These are phyloP conservation scores for Chaetomiaceae sp. DNA, from an alignment of 2,329 filamentous ascomycete genomes.

Conservation along the genomic window DNA sequence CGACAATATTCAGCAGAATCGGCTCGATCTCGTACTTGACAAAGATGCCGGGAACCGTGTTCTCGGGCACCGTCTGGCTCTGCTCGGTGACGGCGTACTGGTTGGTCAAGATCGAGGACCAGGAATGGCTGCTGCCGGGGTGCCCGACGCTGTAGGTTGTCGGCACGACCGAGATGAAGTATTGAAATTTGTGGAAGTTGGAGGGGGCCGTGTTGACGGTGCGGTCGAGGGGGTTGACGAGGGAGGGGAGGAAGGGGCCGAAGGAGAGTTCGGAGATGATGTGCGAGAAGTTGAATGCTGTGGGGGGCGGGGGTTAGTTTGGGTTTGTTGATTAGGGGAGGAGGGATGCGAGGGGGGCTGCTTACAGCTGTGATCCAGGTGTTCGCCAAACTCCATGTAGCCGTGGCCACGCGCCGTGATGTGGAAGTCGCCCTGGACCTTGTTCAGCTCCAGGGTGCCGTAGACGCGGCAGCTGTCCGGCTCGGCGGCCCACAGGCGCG, in stretches of 20 bases:
- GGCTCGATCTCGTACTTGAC: slow-evolving; percentile 99
- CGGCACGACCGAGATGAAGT: slow-evolving; percentile 92
- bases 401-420: slow-evolving; percentile 93
- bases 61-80: slow-evolving; percentile 64
- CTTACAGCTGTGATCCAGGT: slow-evolving; percentile 78
- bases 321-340: not conserved
- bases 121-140: slow-evolving; percentile 30
- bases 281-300: slow-evolving; percentile 96
- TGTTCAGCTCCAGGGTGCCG: slow-evolving; percentile 87
- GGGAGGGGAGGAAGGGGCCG: slow-evolving; percentile 90
- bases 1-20: slow-evolving; percentile 78
- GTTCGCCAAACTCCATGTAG: slow-evolving; percentile 74
- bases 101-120: slow-evolving; percentile 76
- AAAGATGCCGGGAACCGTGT: slow-evolving; percentile 79
- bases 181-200: slow-evolving; percentile 96
- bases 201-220: slow-evolving; percentile 70
- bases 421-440: slow-evolving; percentile 97
- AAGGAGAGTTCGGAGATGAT: slow-evolving; percentile 95
- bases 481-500: slow-evolving; percentile 50
- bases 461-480: slow-evolving; percentile 82
- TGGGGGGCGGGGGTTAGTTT: not conserved
- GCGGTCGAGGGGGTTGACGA: slow-evolving; percentile 89
- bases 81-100: slow-evolving; percentile 97
- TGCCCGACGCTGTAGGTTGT: slow-evolving; percentile 75
- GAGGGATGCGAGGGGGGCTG: slow-evolving; percentile 18